Evolutionary conservation across 1,284 basidiomycete genomes (phyloP).

Genomic region (Phlebopus sp.): DNA sequence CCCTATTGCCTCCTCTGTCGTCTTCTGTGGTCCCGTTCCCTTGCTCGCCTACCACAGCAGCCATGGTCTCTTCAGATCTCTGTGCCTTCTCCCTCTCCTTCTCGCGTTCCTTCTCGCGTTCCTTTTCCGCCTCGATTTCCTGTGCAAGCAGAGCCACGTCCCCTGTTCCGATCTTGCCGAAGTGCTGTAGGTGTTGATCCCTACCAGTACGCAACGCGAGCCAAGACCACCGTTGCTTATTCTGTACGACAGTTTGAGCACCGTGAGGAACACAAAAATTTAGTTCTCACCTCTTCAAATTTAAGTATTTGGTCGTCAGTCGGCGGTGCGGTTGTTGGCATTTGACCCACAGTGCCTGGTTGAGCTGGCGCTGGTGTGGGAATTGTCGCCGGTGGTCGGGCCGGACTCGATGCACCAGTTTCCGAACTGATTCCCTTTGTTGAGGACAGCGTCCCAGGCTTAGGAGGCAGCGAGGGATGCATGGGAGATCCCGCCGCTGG

Average conservation of each 20-base stretch:
- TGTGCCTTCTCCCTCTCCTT: constrained; percentile 34
- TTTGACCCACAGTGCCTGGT: constrained; percentile 12
- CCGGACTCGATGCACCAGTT: constrained; percentile 12
- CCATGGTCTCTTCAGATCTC: constrained; percentile 34
- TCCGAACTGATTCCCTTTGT: constrained; percentile 32
- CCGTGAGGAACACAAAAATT: background rate
- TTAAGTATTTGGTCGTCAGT: constrained; percentile 53
- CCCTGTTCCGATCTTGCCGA: constrained; percentile 77
- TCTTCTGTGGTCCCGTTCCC: constrained; percentile 7
- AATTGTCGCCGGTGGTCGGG: constrained; percentile 1
- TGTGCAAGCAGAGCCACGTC: constrained; percentile 61
- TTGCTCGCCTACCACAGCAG: constrained; percentile 11
- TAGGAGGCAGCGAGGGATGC: constrained; percentile 65
- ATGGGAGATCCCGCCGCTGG: constrained; percentile 40
- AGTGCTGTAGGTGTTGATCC: constrained; percentile 66
- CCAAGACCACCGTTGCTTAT: constrained; percentile 72
- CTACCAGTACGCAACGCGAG: constrained; percentile 74
- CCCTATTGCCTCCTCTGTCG: constrained; percentile 12
- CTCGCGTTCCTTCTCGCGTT: constrained; percentile 32
- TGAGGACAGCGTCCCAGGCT: constrained; percentile 37
- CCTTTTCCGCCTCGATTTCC: constrained; percentile 66
- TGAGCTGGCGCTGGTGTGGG: constrained; percentile 11
- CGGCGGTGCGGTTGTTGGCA: constrained; percentile 25
- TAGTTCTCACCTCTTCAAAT: constrained; percentile 55
- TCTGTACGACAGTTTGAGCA: constrained; percentile 39